A percentile compares a stretch with the other conserved stretches of the same genome.
Evolutionary conservation across 306 rosid species (phyloP).

Genomic region (Castanea crenata): DNA sequence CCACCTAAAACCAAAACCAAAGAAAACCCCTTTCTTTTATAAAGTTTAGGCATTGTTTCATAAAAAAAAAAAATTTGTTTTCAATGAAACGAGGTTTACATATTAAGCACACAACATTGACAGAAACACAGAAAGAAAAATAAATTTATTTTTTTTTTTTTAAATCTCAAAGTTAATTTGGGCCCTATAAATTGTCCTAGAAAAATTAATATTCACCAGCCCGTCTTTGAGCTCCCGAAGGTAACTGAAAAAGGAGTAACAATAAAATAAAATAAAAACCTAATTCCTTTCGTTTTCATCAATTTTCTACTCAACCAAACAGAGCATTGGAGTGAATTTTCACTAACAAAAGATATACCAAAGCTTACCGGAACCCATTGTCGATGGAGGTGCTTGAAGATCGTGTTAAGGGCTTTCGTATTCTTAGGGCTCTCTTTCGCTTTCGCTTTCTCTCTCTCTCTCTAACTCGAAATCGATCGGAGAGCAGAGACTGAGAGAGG

Average conservation of each 20-base stretch:
- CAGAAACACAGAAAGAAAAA: no score
- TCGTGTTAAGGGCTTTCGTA: background rate
- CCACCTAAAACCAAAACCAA: background rate
- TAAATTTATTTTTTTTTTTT: no score
- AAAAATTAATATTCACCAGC: background rate
- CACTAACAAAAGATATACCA: background rate
- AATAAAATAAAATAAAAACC: background rate
- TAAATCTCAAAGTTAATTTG: background rate
- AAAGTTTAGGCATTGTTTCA: background rate
- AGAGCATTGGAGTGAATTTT: background rate
- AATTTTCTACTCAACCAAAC: background rate
- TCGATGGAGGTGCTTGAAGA: background rate
- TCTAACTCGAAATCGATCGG: background rate
- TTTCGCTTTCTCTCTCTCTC: background rate
- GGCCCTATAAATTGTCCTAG: background rate
- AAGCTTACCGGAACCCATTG: slow-evolving; percentile 10
- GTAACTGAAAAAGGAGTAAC: background rate
- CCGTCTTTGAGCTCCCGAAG: background rate
- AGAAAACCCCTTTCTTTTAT: background rate
- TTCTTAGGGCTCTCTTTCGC: no score
- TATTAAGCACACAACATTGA: no score
- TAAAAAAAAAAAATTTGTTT: background rate
- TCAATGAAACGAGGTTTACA: background rate
- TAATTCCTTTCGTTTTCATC: background rate
- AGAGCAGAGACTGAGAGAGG: background rate